Percentiles rank a stretch among this genome's conserved stretches.
phyloP scores from a whole-genome alignment of 1,284 basidiomycete genomes.

The Wolfiporia cocos region DNA sequence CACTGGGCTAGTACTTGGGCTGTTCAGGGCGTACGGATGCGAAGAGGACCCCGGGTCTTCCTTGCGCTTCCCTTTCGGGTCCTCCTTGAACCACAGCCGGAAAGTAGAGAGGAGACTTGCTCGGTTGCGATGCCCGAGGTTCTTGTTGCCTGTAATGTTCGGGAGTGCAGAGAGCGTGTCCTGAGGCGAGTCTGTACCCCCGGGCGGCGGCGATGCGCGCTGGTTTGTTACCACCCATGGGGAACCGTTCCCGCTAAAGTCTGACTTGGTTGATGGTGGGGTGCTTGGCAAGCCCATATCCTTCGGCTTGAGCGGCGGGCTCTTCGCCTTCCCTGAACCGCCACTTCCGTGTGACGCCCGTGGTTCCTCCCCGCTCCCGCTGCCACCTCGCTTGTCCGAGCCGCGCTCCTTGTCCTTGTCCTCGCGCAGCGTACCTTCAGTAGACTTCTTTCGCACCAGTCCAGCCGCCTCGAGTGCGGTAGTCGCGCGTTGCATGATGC shows the following conservation, averaged over 20 bases:
- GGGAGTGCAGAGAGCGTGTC: constrained; percentile 50
- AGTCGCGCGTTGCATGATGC: constrained; percentile 90
- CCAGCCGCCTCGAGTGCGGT: constrained; percentile 81
- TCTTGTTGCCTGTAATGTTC: constrained; percentile 36
- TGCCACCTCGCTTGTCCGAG: constrained; percentile 33
- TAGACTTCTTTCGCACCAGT: constrained; percentile 74
- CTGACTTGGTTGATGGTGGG: constrained; percentile 37
- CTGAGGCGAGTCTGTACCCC: constrained; percentile 48
- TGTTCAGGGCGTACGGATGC: constrained; percentile 13
- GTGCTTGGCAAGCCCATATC: constrained; percentile 42
- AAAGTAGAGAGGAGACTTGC: constrained; percentile 70
- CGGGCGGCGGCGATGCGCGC: constrained; percentile 37
- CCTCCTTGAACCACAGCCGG: constrained; percentile 76
- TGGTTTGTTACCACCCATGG: constrained; percentile 65
- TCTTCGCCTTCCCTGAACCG: constrained; percentile 60
- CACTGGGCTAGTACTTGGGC: constrained; percentile 19
- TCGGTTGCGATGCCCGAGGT: constrained; percentile 43
- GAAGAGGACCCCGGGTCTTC: constrained; percentile 15
- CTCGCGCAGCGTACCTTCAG: constrained; percentile 61
- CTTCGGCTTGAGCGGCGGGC: constrained; percentile 56
- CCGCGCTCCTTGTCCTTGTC: constrained; percentile 40
- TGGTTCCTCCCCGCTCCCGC: constrained; percentile 47
- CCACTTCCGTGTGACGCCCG: constrained; percentile 55
- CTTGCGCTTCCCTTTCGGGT: constrained; percentile 63
- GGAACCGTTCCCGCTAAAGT: constrained; percentile 43